Base-by-base conservation (phyloP, 1,284 basidiomycete genomes). In the Boletus semigastroideus region DNA sequence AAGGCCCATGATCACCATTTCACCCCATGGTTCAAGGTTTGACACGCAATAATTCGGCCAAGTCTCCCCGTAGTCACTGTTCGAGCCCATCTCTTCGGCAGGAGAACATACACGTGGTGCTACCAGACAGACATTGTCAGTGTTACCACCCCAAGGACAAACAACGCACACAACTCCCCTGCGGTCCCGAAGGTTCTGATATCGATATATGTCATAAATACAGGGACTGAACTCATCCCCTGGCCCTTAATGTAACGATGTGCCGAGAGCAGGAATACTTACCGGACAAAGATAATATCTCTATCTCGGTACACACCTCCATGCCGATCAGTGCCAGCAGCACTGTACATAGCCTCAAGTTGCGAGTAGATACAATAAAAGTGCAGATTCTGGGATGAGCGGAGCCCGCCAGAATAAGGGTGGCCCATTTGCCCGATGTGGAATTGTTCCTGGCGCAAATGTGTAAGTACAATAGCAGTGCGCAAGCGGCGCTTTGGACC, bases 231-330 rank as follows among this genome's bases (percentile, higher is more conserved):
- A 10, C 19, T 28, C 42, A n/a, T n/a, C 17, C 46, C 12, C 17
- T 20, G 20, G 27, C 34, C 25, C 44, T 54, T 49, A 16, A 50
- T 54, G 19, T 55, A 25, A 28, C 54, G 43, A 19, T 25, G 34
- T n/a, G 16, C 41, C 25, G 5, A 25, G 48, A 40, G 17, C 1
- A 16, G 42, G 34, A 51, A 39, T 22, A 28, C 34, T 33, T 39
- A 16, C 25, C 25, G 25, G 36, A 22, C 38, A 28, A 49, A 3
- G 53, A 25, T 39, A 28, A 19, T 19, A 30, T 37, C 44, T 48
- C 49, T 19, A 30, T 37, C 44, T 48, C 49, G 41, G 55, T 59
- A 46, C 27, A 13, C 13, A 27, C 13, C 43, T 13, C 17, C 10
- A n/a, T 25, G 37, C 48, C 28, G 28, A 31, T 31, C 34, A n/a